A percentile compares a stretch with the other conserved stretches of the same genome.
These are phyloP conservation scores for Suhomyces faveliae DNA, from an alignment of 805 yeast genomes.

Conservation along the genomic window DNA sequence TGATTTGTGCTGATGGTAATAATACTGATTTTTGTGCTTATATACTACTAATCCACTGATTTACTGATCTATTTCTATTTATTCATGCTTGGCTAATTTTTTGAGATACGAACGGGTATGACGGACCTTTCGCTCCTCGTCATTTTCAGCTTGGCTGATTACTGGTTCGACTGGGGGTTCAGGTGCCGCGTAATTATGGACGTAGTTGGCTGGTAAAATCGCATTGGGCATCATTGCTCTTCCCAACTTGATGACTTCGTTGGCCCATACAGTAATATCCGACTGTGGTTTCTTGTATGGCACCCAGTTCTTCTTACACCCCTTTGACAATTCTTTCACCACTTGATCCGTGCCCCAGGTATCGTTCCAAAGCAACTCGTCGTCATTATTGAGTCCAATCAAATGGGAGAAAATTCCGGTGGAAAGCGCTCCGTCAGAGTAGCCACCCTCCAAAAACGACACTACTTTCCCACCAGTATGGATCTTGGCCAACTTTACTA, in stretches of 20 bases:
- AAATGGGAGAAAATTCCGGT: constrained; percentile 81
- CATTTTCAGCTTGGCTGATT: constrained; percentile 19
- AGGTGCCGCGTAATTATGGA: constrained; percentile 31
- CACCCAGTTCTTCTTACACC: constrained; percentile 67
- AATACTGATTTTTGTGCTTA: background rate
- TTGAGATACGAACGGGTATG: constrained; percentile 41
- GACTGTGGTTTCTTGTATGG: constrained; percentile 53
- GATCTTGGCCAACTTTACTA: constrained; percentile 63
- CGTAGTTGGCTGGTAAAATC: constrained; percentile 36
- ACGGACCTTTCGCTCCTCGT: constrained; percentile 31
- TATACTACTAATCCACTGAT: too few species aligned
- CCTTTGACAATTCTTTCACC: constrained; percentile 63
- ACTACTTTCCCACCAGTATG: constrained; percentile 61
- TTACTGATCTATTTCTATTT: too few species aligned
- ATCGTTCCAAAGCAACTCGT: constrained; percentile 49
- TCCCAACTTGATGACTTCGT: constrained; percentile 60
- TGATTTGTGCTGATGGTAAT: too few species aligned
- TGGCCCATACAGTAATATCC: constrained; percentile 60
- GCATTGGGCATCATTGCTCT: constrained; percentile 60
- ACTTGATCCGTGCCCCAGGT: constrained; percentile 65
- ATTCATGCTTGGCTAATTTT: constrained; percentile 14
- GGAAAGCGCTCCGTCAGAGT: constrained; percentile 74
- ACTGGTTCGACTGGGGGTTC: constrained; percentile 8
- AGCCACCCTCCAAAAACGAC: constrained; percentile 82
- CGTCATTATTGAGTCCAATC: constrained; percentile 60